Base-by-base conservation (phyloP, 1,284 basidiomycete genomes). In the Singerocomus inundabilis region DNA sequence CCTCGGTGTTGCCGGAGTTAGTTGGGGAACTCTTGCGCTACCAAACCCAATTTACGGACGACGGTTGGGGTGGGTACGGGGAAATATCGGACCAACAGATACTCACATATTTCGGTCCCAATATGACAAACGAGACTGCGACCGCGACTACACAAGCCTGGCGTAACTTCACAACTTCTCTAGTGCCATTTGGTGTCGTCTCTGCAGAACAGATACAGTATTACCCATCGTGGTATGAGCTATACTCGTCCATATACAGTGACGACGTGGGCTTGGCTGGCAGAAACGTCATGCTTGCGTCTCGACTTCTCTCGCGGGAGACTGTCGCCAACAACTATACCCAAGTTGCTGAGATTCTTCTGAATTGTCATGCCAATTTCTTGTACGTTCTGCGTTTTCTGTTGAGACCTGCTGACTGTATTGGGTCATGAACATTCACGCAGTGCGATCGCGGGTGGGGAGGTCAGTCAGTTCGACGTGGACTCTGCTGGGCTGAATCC, bases 401-500 rank as follows among this genome's bases (percentile, higher is more conserved):
- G n/a, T n/a, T n/a, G n/a, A n/a, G n/a, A n/a, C n/a, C n/a, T n/a
- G n/a, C n/a, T n/a, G n/a, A n/a, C n/a, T n/a, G n/a, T n/a, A n/a
- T n/a, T n/a, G n/a, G n/a, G n/a, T n/a, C n/a, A n/a, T n/a, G n/a
- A n/a, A n/a, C n/a, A 37, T 34, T n/a, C 28, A 11, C 11, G 25
- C 16, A 76, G 73, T 39, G 58, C 67, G 9, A 54, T 75, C 10
- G 69, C 63, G 10, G 73, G 75, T 1, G 74, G 75, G 4, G 70
- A 59, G 21, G 73, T 75, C 8, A 63, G 67, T 11, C 55, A 63
- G 21, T 57, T 65, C 2, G 59, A 70, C 40, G 67, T 73, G 0
- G 62, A 67, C 36, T 70, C 71, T 4, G 66, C 64, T 9, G 74
- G 73, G 11, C 48, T 77, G 18, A 72, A 75, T 53, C 75, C 75